Base-by-base conservation (phyloP, 2,329 filamentous ascomycete genomes). In the Hypoxylon sp. region DNA sequence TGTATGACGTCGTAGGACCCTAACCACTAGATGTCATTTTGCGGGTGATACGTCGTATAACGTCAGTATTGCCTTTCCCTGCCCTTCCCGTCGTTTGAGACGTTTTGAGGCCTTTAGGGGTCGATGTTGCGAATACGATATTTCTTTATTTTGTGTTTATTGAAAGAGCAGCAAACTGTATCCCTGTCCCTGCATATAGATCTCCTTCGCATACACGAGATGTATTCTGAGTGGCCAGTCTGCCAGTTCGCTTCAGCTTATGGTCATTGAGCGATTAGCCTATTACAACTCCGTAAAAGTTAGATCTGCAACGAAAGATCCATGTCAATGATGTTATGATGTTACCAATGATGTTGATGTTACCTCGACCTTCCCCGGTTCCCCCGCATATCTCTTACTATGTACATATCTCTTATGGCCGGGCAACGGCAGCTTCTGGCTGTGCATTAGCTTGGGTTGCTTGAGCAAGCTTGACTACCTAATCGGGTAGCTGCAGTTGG, bases 121-220 rank as follows among this genome's bases (percentile, higher is more conserved):
- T 45, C 11, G 1, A 55, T 50, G 45, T 48, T 32, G 58, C 50
- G 43, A 55, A 61, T 61, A 54, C 50, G 58, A 54, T 54, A 1
- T 25, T 32, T 61, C 21, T 21, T 59, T 37, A 25, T 34, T 45
- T 32, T 11, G n/a, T 5, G 16, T 21, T 27, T 14, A 16, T 29
- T 1, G 29, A 47, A 47, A 3, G 16, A 29, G 32, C 6, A 52
- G 27, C 8, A 46, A 39, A 9, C 11, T 14, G 41, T 16, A 12
- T 37, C 29, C 45, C 30, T 57, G 54, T 23, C 30, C 14, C 39
- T 14, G 16, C 27, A 52, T 30, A 51, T 52, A 50, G 55, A 56
- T 59, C 43, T 55, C 32, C 61, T 14, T 46, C 60, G 61, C 61
- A 64, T 64, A 64, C 56, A 64, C 61, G 61, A 64, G 61, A 19